phyloP scores from a whole-genome alignment of 371 early-diverging fungal genomes.

The Coemansia sp. region DNA sequence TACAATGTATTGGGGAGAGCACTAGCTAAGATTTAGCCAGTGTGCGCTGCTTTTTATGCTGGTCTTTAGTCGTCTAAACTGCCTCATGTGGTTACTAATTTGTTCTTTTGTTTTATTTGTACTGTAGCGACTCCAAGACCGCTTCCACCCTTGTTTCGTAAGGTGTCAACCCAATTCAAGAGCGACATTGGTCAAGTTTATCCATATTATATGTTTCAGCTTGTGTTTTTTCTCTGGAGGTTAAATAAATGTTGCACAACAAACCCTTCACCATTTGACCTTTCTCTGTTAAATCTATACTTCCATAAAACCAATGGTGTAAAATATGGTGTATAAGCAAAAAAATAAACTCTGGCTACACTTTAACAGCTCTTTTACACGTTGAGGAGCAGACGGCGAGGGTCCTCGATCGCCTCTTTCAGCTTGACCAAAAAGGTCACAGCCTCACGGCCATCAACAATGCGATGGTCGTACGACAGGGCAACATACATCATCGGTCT shows the following conservation, averaged over 20 bases:
- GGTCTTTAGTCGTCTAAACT: constrained; percentile 60
- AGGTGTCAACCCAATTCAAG: constrained; percentile 15
- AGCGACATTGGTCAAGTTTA: too few relatives aligned
- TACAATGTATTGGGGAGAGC: not conserved
- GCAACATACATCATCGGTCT: constrained; percentile 99
- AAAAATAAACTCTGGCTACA: not conserved
- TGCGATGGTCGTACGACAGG: constrained; percentile 95
- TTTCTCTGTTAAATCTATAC: too few relatives aligned
- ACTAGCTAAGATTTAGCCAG: not conserved
- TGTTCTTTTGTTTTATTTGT: not conserved
- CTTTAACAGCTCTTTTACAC: constrained; percentile 55
- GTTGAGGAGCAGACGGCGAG: constrained; percentile 82
- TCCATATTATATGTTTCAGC: too few relatives aligned
- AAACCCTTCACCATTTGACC: too few relatives aligned
- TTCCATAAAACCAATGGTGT: too few relatives aligned
- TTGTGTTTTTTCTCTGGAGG: too few relatives aligned
- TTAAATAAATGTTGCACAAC: too few relatives aligned
- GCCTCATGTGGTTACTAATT: constrained; percentile 23
- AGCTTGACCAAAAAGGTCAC: constrained; percentile 94
- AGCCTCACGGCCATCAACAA: constrained; percentile 98
- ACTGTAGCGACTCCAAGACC: constrained; percentile 73
- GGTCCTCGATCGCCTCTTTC: constrained; percentile 96
- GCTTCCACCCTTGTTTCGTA: constrained; percentile 81
- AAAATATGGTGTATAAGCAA: not conserved
- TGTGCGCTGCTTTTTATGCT: constrained; percentile 48